phyloP scores from a whole-genome alignment of 2,329 filamentous ascomycete species.

The Thermothelomyces thermophilus region DNA sequence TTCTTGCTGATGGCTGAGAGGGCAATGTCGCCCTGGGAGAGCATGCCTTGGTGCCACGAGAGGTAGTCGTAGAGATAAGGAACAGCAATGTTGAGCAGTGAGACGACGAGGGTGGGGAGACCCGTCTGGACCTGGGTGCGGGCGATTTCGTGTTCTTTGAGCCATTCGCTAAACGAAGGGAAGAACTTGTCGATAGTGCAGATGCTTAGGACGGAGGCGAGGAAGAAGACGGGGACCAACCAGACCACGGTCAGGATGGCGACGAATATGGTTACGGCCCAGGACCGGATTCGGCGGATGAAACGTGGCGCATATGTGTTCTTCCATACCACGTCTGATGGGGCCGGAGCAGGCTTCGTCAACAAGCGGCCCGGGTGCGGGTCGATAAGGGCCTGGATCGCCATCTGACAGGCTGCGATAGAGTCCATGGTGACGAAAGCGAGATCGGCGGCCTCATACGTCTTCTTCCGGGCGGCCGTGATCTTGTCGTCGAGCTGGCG shows the following conservation, averaged over 20 bases:
- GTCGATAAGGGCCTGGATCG: slow-evolving; percentile 88
- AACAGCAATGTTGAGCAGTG: slow-evolving; percentile 79
- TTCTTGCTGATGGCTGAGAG: slow-evolving; percentile 95
- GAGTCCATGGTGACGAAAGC: slow-evolving; percentile 98
- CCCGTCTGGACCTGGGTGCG: slow-evolving; percentile 79
- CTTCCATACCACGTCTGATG: slow-evolving; percentile 87
- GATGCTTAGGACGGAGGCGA: slow-evolving; percentile 74
- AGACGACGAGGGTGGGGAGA: slow-evolving; percentile 76
- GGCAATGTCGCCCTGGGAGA: slow-evolving; percentile 90
- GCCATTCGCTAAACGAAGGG: slow-evolving; percentile 59
- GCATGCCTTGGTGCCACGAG: slow-evolving; percentile 86
- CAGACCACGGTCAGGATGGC: slow-evolving; percentile 79
- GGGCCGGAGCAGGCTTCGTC: slow-evolving; percentile 79
- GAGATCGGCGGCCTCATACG: slow-evolving; percentile 70
- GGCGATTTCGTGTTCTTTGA: slow-evolving; percentile 62
- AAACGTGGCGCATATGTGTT: slow-evolving; percentile 81
- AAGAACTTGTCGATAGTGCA: slow-evolving; percentile 71
- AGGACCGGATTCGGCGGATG: slow-evolving; percentile 68
- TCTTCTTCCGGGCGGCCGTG: slow-evolving; percentile 59
- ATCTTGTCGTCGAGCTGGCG: slow-evolving; percentile 73
- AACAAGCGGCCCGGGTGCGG: slow-evolving; percentile 79
- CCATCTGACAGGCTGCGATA: slow-evolving; percentile 88
- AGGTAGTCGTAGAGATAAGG: slow-evolving; percentile 94
- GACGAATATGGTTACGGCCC: slow-evolving; percentile 79
- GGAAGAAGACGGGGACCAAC: slow-evolving; percentile 71